Evolutionary conservation across 208 protist genomes (phyloP).

Genomic region (Entamoeba histolytica): DNA sequence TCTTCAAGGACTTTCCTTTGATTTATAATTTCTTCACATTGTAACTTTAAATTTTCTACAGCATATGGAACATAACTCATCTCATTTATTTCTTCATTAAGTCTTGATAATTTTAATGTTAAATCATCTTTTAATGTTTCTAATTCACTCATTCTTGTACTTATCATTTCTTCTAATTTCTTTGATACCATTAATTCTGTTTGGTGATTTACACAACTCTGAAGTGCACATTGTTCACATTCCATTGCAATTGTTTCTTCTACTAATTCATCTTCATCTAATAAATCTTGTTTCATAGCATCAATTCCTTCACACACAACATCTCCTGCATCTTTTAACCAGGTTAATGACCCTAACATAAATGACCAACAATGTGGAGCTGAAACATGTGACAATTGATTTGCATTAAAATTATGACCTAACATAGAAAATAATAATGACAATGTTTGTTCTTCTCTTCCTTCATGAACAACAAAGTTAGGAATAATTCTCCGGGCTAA

Average conservation of each 20-base stretch:
- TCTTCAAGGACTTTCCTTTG: neutral
- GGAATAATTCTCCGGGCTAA: neutral
- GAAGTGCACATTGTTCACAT: neutral
- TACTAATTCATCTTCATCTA: neutral
- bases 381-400: neutral
- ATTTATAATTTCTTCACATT: neutral
- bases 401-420: neutral
- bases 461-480: neutral
- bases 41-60: neutral
- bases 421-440: neutral
- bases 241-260: neutral
- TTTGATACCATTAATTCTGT: neutral
- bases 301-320: neutral
- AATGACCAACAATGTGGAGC: neutral
- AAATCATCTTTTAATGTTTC: neutral
- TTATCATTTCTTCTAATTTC: neutral
- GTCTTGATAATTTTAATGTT: neutral
- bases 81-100: no score
- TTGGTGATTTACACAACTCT: neutral
- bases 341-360: neutral
- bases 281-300: neutral
- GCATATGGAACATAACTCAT: neutral
- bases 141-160: neutral
- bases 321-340: neutral
- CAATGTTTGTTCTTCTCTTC: neutral